These are phyloP conservation scores for Tylopilus sp. DNA, from an alignment of 768 basidiomycete species.

Conservation along the genomic window DNA sequence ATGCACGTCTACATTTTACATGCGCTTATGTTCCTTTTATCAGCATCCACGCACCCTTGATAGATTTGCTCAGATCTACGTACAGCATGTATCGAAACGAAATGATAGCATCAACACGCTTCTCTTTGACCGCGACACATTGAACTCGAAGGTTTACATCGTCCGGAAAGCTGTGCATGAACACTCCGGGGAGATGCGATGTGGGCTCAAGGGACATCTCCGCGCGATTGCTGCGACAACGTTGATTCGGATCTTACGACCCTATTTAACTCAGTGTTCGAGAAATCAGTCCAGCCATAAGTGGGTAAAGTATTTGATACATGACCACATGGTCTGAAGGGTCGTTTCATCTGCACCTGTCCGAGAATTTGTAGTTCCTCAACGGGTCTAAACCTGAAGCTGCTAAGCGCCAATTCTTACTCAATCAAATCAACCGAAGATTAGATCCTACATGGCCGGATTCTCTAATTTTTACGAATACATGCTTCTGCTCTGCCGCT, in stretches of 20 bases:
- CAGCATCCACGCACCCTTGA: not conserved
- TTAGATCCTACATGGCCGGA: too few relatives aligned
- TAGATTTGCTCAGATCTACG: slow-evolving; percentile 23
- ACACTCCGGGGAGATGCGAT: slow-evolving; percentile 1
- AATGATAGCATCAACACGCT: slow-evolving; percentile 5
- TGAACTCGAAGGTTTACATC: not conserved
- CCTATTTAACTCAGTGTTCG: too few relatives aligned
- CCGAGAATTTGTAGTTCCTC: too few relatives aligned
- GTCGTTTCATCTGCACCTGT: too few relatives aligned
- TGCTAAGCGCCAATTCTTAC: too few relatives aligned
- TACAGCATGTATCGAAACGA: slow-evolving; percentile 10
- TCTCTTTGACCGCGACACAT: slow-evolving; percentile 2
- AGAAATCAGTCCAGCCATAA: not conserved
- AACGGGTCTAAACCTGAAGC: too few relatives aligned
- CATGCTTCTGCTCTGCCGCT: too few relatives aligned
- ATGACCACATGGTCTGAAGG: too few relatives aligned
- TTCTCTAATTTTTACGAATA: too few relatives aligned
- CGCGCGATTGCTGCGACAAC: not conserved
- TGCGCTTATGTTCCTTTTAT: not conserved
- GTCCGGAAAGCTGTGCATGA: not conserved
- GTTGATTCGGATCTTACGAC: not conserved
- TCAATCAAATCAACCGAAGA: too few relatives aligned
- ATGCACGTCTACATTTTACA: slow-evolving; percentile 4
- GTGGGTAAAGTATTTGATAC: not conserved
- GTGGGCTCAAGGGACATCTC: not conserved